Evolutionary conservation across 2,329 filamentous ascomycete species (phyloP).

Genomic region (Fusarium fracticaudum): DNA sequence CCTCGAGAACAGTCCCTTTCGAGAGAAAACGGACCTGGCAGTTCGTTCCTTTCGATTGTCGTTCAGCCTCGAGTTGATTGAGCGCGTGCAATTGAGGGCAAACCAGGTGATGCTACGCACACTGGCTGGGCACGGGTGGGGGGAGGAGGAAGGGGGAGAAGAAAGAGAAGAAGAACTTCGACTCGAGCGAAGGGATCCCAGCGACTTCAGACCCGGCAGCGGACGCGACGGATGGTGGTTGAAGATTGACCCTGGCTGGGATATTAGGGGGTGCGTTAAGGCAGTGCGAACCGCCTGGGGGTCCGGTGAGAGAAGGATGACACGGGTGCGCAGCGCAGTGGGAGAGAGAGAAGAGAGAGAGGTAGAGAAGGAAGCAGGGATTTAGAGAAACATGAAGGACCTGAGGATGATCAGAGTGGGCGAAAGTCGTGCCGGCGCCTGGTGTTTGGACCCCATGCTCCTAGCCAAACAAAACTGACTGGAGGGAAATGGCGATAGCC

Average conservation of each 20-base stretch:
- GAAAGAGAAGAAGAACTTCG: constrained; percentile 26
- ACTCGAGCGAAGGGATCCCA: constrained; percentile 22
- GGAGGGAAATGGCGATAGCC: constrained; percentile 40
- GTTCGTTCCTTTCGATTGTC: constrained; percentile 42
- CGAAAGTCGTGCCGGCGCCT: constrained; percentile 32
- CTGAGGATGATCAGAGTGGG: constrained; percentile 34
- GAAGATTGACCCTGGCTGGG: constrained; percentile 24
- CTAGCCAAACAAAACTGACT: constrained; percentile 26
- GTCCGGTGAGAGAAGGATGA: background rate
- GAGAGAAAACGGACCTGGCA: constrained; percentile 29
- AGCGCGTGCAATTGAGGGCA: constrained; percentile 32
- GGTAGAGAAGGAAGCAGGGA: constrained; percentile 9
- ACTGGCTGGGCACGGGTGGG: constrained; percentile 40
- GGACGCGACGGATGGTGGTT: constrained; percentile 22
- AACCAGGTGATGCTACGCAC: constrained; percentile 40
- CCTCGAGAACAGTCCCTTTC: constrained; percentile 29
- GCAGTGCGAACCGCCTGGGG: constrained; percentile 19
- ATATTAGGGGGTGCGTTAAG: constrained; percentile 34
- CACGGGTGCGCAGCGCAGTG: constrained; percentile 9
- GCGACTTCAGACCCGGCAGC: constrained; percentile 28
- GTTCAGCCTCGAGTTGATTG: constrained; percentile 29
- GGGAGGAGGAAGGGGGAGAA: constrained; percentile 2
- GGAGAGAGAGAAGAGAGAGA: constrained; percentile 6
- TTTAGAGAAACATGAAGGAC: constrained; percentile 27
- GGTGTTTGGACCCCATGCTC: constrained; percentile 42